A percentile compares a stretch with the other conserved stretches of the same genome.
Conservation (phyloP, 371 early-diverging fungal species). For the Phascolomyces articulosus region DNA sequence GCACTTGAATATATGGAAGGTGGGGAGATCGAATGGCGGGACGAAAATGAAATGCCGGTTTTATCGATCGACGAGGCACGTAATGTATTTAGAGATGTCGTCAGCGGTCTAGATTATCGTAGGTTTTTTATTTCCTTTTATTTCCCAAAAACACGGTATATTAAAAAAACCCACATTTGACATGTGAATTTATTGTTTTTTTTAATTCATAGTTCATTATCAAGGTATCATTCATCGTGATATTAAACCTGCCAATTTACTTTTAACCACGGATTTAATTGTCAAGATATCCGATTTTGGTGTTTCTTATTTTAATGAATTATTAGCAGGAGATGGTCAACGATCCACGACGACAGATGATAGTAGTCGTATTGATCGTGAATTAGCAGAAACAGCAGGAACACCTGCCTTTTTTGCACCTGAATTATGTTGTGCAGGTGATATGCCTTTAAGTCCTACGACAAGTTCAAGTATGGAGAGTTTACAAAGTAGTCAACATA, state of each 20-base stretch:
- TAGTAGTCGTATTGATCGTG: conserved; percentile 57
- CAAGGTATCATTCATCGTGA: conserved; percentile 95
- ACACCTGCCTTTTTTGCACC: conserved; percentile 98
- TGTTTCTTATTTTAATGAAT: conserved; percentile 77
- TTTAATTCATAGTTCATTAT: conserved; percentile 70
- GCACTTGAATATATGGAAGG: conserved; percentile 88
- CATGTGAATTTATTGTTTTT: neutral
- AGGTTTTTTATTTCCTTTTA: conserved; percentile 25
- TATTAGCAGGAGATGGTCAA: conserved; percentile 33
- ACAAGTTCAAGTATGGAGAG: conserved; percentile 8
- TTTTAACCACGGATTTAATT: conserved; percentile 67
- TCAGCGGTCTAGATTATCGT: conserved; percentile 91
- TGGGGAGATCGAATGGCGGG: conserved; percentile 92
- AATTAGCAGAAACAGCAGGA: conserved; percentile 95
- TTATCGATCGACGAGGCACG: conserved; percentile 69
- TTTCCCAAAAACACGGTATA: neutral
- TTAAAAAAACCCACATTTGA: neutral
- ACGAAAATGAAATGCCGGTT: conserved; percentile 67
- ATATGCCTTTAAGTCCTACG: conserved; percentile 24
- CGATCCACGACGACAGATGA: conserved; percentile 21
- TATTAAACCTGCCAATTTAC: conserved; percentile 94
- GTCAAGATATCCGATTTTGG: conserved; percentile 98
- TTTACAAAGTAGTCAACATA: neutral
- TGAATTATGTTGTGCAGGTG: conserved; percentile 84
- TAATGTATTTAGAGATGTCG: conserved; percentile 87